Percentiles rank a stretch among this genome's conserved stretches.
These are phyloP conservation scores for Talaromyces adpressus DNA, from an alignment of 495 filamentous ascomycete genomes.

Conservation along the genomic window DNA sequence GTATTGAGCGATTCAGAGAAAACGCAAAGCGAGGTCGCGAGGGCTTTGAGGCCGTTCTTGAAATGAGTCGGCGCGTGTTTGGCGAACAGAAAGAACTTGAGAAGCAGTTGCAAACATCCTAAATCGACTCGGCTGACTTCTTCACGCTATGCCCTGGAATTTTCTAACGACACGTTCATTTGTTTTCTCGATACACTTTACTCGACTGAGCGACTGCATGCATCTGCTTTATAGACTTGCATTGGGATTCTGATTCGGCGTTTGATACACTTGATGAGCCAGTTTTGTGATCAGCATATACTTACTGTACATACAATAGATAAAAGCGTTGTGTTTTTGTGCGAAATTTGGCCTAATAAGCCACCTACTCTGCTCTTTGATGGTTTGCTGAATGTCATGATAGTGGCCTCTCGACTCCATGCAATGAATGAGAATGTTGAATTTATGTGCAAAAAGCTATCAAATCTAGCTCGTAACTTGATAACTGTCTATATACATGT, in stretches of 20 bases:
- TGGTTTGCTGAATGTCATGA: background rate
- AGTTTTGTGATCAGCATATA: background rate
- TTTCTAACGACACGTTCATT: background rate
- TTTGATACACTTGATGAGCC: background rate
- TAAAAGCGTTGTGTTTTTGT: slow-evolving; percentile 6
- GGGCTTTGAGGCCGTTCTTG: slow-evolving; percentile 89
- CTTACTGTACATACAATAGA: slow-evolving; percentile 2
- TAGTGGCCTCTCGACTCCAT: background rate
- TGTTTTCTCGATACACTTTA: slow-evolving; percentile 10
- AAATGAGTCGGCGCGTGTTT: slow-evolving; percentile 89
- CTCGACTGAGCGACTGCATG: slow-evolving; percentile 32
- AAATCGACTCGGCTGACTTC: slow-evolving; percentile 8
- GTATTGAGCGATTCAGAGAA: slow-evolving; percentile 79
- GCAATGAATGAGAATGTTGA: background rate
- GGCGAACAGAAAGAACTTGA: slow-evolving; percentile 76
- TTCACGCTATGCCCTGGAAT: slow-evolving; percentile 6
- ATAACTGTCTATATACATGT: background rate
- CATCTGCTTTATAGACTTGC: slow-evolving; percentile 5
- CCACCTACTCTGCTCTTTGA: background rate
- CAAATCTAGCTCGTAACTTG: background rate
- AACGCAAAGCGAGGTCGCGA: slow-evolving; percentile 85
- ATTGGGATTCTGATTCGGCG: background rate
- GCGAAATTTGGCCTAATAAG: background rate
- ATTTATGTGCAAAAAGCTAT: background rate
- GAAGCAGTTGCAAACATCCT: slow-evolving; percentile 15